Evolutionary conservation across 345 rosid species (phyloP).

Genomic region (Melastoma malabathricum): DNA sequence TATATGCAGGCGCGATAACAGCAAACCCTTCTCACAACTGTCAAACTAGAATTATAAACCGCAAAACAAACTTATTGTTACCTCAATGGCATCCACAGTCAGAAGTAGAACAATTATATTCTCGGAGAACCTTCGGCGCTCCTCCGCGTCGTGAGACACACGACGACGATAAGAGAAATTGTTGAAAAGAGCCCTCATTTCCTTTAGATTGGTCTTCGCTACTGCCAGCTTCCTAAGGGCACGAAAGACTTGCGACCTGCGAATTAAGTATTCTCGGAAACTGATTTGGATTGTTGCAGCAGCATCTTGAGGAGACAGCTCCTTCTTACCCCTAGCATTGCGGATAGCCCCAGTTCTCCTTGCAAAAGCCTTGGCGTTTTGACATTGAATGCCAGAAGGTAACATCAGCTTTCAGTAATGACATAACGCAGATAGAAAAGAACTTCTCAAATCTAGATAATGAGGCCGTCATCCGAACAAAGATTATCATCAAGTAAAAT

Average conservation of each 20-base stretch:
- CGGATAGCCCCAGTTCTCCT: slow-evolving; percentile 48
- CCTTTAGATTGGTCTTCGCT: slow-evolving; percentile 85
- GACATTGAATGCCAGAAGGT: background rate
- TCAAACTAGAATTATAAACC: background rate
- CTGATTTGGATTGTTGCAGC: slow-evolving; percentile 67
- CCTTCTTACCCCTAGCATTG: slow-evolving; percentile 62
- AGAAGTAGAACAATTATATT: slow-evolving; percentile 90
- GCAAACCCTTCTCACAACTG: background rate
- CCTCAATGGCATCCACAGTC: slow-evolving; percentile 93
- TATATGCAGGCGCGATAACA: too few species aligned
- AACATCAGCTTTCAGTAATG: background rate
- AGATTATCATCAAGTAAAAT: too few species aligned
- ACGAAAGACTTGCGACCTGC: slow-evolving; percentile 68
- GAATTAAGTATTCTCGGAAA: slow-evolving; percentile 68
- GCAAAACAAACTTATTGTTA: slow-evolving; percentile 10
- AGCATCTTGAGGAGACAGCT: slow-evolving; percentile 67
- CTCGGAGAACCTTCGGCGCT: slow-evolving; percentile 70
- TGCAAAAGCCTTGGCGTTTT: slow-evolving; percentile 45
- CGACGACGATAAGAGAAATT: slow-evolving; percentile 69
- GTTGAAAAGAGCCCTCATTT: slow-evolving; percentile 60
- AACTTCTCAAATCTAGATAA: too few species aligned
- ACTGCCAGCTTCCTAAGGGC: slow-evolving; percentile 87
- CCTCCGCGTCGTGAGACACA: slow-evolving; percentile 61
- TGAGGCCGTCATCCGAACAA: too few species aligned
- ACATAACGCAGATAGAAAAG: too few species aligned